These are phyloP conservation scores for Colletotrichum brevisporum DNA, from an alignment of 2,329 filamentous ascomycete genomes.

Conservation along the genomic window DNA sequence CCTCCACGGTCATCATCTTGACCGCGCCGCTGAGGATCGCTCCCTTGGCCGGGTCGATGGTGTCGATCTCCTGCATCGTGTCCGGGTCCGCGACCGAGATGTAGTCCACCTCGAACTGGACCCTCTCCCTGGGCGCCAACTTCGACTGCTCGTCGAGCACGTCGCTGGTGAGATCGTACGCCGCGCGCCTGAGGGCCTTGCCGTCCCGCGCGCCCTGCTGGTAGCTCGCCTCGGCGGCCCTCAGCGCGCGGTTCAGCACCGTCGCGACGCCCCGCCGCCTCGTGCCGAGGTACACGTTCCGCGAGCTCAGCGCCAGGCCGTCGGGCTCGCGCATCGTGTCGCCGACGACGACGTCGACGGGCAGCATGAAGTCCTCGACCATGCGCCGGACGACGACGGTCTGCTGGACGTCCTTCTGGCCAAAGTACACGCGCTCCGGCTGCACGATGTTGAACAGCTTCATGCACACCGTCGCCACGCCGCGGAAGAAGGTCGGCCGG, in stretches of 20 bases:
- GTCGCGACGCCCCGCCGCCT: constrained; percentile 80
- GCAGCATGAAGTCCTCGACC: constrained; percentile 88
- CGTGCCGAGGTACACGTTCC: constrained; percentile 91
- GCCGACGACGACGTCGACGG: constrained; percentile 80
- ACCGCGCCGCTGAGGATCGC: constrained; percentile 92
- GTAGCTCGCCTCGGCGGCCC: constrained; percentile 79
- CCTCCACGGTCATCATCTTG: constrained; percentile 88
- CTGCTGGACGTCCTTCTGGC: constrained; percentile 98
- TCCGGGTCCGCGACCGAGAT: constrained; percentile 90
- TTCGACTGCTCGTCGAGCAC: constrained; percentile 73
- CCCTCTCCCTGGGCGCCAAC: constrained; percentile 72
- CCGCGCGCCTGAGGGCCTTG: constrained; percentile 79
- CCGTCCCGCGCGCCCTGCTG: constrained; percentile 64
- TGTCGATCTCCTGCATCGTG: constrained; percentile 82
- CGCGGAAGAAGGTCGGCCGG: constrained; percentile 94
- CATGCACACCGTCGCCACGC: constrained; percentile 96
- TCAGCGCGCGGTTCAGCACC: constrained; percentile 79
- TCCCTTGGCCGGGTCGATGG: constrained; percentile 78
- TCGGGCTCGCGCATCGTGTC: constrained; percentile 83
- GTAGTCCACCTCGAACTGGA: constrained; percentile 88
- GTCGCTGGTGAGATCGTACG: constrained; percentile 70
- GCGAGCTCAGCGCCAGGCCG: constrained; percentile 90
- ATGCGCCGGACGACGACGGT: constrained; percentile 90
- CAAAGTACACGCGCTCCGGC: constrained; percentile 87
- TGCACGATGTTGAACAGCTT: constrained; percentile 71